Conservation (phyloP, 2,329 filamentous ascomycete species). For the Curvularia verruculosa region DNA sequence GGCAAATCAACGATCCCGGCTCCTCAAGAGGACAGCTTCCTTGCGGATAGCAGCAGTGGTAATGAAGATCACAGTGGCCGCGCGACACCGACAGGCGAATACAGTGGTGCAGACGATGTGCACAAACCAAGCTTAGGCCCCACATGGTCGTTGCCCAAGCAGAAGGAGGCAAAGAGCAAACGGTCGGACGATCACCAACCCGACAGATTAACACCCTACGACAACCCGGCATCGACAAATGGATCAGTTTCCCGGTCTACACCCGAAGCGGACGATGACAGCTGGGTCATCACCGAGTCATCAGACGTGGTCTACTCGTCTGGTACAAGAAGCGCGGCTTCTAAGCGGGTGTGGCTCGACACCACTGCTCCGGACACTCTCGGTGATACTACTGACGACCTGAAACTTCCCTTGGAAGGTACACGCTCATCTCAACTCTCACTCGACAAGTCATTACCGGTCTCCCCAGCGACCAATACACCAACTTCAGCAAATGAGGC, state of each 20-base stretch:
- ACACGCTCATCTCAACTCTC: constrained; percentile 44
- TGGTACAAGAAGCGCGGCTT: constrained; percentile 25
- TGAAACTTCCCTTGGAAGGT: constrained; percentile 50
- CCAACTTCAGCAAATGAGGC: constrained; percentile 52
- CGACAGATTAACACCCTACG: constrained; percentile 33
- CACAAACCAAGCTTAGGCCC: constrained; percentile 41
- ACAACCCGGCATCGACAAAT: constrained; percentile 22
- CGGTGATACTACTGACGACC: constrained; percentile 31
- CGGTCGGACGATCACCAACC: constrained; percentile 34
- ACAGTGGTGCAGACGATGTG: constrained; percentile 36
- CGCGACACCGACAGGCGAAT: constrained; percentile 37
- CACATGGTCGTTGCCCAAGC: constrained; percentile 31
- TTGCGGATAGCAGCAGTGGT: constrained; percentile 60
- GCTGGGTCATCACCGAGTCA: constrained; percentile 45
- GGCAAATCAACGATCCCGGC: constrained; percentile 28
- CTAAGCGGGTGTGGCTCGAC: constrained; percentile 51
- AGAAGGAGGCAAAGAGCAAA: constrained; percentile 30
- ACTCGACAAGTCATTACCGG: constrained; percentile 46
- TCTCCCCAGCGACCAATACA: constrained; percentile 42
- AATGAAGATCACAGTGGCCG: constrained; percentile 54
- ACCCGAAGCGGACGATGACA: constrained; percentile 48
- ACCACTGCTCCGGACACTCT: constrained; percentile 46
- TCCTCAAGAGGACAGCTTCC: constrained; percentile 55
- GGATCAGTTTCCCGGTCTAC: constrained; percentile 34
- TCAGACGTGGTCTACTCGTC: constrained; percentile 31